Conservation (phyloP, 495 filamentous ascomycete species). For the Neurospora sublineolata region DNA sequence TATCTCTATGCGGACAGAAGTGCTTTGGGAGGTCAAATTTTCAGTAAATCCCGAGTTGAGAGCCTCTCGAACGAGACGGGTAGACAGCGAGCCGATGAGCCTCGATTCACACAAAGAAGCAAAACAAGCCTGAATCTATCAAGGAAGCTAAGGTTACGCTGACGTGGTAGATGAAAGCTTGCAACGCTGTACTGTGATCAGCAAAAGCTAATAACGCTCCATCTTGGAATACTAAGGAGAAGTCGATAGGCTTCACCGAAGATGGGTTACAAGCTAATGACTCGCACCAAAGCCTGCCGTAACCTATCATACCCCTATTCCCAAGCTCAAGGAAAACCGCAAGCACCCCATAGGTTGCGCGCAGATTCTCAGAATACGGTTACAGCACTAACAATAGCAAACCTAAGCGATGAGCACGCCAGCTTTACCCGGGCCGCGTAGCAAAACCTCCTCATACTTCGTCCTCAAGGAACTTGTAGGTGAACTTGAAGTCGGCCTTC, state of each 20-base stretch:
- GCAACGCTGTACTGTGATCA: background rate
- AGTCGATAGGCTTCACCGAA: background rate
- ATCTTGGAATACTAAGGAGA: background rate
- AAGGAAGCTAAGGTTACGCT: background rate
- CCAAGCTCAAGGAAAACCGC: background rate
- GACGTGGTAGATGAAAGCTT: background rate
- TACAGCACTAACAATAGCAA: background rate
- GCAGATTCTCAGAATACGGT: background rate
- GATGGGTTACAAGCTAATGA: background rate
- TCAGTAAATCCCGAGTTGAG: background rate
- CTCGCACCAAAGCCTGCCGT: background rate
- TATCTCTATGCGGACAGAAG: background rate
- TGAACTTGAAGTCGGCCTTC: conserved; percentile 97
- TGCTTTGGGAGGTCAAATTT: background rate
- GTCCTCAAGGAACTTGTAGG: conserved; percentile 65
- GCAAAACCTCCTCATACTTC: background rate
- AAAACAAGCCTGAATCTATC: background rate
- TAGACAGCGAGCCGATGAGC: background rate
- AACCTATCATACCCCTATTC: background rate
- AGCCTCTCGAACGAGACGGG: background rate
- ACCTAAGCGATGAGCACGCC: background rate
- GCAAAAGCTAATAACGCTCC: background rate
- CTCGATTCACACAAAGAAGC: background rate
- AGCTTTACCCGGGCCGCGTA: background rate
- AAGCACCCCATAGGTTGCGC: background rate